A percentile compares a stretch with the other conserved stretches of the same genome.
phyloP scores from a whole-genome alignment of 176 grass and related monocot species.

The Aechmea fasciata region DNA sequence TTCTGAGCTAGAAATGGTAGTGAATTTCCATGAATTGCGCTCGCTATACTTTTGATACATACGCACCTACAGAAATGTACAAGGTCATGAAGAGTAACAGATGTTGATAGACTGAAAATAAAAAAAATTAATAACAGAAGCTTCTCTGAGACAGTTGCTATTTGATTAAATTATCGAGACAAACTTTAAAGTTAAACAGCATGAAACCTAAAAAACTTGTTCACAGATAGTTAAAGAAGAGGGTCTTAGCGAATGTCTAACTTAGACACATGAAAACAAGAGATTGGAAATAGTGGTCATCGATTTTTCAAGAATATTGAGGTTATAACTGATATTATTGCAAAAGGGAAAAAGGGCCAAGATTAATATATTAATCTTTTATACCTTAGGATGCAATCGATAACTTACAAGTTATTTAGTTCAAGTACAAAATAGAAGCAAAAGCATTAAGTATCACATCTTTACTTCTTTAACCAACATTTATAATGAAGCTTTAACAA shows the following conservation, averaged over 20 bases:
- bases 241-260: not conserved
- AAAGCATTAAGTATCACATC: not conserved
- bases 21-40: slow-evolving; percentile 58
- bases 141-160: no score
- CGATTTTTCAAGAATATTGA: not conserved
- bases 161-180: not conserved
- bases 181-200: not conserved
- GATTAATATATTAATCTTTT: no score
- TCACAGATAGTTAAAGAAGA: not conserved
- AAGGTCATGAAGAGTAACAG: not conserved
- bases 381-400: no score
- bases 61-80: slow-evolving; percentile 50
- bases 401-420: no score
- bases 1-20: slow-evolving; percentile 71
- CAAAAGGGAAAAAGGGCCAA: no score
- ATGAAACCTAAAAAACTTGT: not conserved
- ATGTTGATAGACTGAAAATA: not conserved
- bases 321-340: not conserved
- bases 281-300: not conserved
- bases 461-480: not conserved
- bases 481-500: not conserved
- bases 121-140: no score
- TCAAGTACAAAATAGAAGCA: no score
- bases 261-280: not conserved
- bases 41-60: slow-evolving; percentile 91